Evolutionary conservation across 768 basidiomycete genomes (phyloP).

Genomic region (Daedaleopsis sinensis): DNA sequence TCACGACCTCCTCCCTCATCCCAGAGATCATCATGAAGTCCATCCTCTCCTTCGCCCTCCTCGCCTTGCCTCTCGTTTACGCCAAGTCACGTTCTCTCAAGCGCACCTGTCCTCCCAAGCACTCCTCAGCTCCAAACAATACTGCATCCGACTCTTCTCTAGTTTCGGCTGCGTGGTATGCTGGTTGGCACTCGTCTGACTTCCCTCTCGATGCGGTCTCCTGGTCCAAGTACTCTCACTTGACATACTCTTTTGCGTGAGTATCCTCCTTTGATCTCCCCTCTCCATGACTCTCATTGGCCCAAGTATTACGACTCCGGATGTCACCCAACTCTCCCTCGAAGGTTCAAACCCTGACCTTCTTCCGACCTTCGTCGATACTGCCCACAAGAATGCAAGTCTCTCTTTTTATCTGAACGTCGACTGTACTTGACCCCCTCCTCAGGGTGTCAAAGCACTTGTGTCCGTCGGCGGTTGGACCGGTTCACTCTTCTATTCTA

Average conservation of each 20-base stretch:
- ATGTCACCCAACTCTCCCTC: slow-evolving; percentile 29
- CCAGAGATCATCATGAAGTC: neutral
- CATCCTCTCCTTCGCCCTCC: slow-evolving; percentile 4
- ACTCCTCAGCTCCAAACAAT: neutral
- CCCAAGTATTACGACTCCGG: slow-evolving; percentile 19
- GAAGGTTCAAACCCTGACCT: slow-evolving; percentile 26
- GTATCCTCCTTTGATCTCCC: slow-evolving; percentile 18
- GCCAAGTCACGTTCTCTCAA: slow-evolving; percentile 12
- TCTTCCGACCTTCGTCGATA: slow-evolving; percentile 28
- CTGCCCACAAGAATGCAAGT: slow-evolving; percentile 27
- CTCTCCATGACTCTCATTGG: neutral
- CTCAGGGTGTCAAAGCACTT: slow-evolving; percentile 56
- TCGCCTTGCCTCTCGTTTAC: slow-evolving; percentile 10
- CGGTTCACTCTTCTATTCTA: slow-evolving; percentile 63
- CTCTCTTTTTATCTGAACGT: neutral
- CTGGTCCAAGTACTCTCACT: slow-evolving; percentile 57
- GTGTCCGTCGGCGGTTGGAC: slow-evolving; percentile 72
- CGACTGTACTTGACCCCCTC: neutral
- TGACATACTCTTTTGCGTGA: slow-evolving; percentile 68
- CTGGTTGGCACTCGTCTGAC: slow-evolving; percentile 49
- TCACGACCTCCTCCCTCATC: neutral
- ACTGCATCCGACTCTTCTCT: slow-evolving; percentile 16
- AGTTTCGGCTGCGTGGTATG: slow-evolving; percentile 57
- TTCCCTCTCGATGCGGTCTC: slow-evolving; percentile 48
- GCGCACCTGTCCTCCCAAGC: slow-evolving; percentile 4